phyloP scores from a whole-genome alignment of 2,329 filamentous ascomycete genomes.

The Aspergillus aculeatus region DNA sequence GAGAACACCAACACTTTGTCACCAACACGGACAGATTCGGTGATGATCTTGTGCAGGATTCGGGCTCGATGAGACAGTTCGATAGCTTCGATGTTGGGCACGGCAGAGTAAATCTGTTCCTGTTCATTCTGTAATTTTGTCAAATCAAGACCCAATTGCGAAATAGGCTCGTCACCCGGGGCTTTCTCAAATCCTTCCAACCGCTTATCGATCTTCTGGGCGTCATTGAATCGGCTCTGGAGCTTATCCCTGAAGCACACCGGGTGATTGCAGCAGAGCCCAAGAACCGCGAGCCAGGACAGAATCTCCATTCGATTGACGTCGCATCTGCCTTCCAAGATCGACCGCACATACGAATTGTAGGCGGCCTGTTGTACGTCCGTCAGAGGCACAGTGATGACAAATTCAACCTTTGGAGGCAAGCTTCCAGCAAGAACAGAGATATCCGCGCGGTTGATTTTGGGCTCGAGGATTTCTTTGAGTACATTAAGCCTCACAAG shows the following conservation, averaged over 20 bases:
- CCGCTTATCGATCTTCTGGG: slow-evolving; percentile 15
- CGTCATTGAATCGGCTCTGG: slow-evolving; percentile 34
- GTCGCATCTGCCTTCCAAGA: slow-evolving; percentile 34
- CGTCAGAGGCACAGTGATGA: slow-evolving; percentile 72
- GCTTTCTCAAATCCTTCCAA: slow-evolving; percentile 17
- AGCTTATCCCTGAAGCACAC: slow-evolving; percentile 53
- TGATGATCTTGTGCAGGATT: slow-evolving; percentile 67
- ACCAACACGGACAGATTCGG: slow-evolving; percentile 57
- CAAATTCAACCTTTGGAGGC: slow-evolving; percentile 76
- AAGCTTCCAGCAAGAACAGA: slow-evolving; percentile 65
- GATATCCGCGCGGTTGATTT: slow-evolving; percentile 74
- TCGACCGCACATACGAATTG: slow-evolving; percentile 48
- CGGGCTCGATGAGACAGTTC: slow-evolving; percentile 66
- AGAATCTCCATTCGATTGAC: slow-evolving; percentile 49
- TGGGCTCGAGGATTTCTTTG: slow-evolving; percentile 70
- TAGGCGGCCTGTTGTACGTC: slow-evolving; percentile 65
- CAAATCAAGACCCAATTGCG: slow-evolving; percentile 34
- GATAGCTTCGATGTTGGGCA: slow-evolving; percentile 43
- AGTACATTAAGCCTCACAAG: slow-evolving; percentile 69
- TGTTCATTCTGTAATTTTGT: slow-evolving; percentile 35
- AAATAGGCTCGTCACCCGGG: slow-evolving; percentile 34
- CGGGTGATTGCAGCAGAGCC: slow-evolving; percentile 60
- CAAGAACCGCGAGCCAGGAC: slow-evolving; percentile 55
- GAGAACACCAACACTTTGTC: slow-evolving; percentile 84
- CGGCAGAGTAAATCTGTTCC: slow-evolving; percentile 28